Evolutionary conservation across 1,284 basidiomycete species (phyloP), one percentile per base, ranked within the genome.

Genomic region (Lignosus rhinocerotis): DNA sequence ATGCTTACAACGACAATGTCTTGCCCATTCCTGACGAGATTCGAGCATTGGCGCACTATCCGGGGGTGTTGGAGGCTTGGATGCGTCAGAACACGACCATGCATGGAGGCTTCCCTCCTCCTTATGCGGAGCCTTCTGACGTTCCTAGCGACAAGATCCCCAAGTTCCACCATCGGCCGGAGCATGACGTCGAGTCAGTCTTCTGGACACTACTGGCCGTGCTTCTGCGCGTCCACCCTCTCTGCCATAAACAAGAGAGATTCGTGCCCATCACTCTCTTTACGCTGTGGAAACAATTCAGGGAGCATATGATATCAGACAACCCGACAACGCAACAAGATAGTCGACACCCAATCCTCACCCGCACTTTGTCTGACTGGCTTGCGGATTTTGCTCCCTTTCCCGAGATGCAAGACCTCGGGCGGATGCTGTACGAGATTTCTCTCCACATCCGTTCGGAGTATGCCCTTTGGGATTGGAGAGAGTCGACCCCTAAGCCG

Each of bases 151-250:
- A 21, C 11, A 3, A n/a, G n/a, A n/a, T n/a, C 9, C 6, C 50
- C 50, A 10, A 31, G 3, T 47, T 56, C 21, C 8, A 11, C 19
- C 55, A 56, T n/a, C 49, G 48, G 1, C 25, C 34, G 10, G 48
- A 51, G 17, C 42, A 56, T 17, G 55, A 56, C 12, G 55, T 19
- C 0, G 55, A 56, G 33, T 56, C 55, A 5, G 36, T 46, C 7
- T 56, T 38, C 36, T 51, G 48, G 48, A 46, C 55, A 11, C 30
- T 51, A 38, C 19, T 51, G 3, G 9, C 43, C 2, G 55, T 11
- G 6, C 16, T 51, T 21, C 43, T 56, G 8, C 55, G 43, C 6
- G 25, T 34, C 5, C 31, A 45, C 11, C 55, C 55, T 5, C 8
- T 16, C 3, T 19, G 11, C 33, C 3, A 41, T 3, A 10, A 16